phyloP scores from a whole-genome alignment of 208 protist species.

The Naegleria fowleri region DNA sequence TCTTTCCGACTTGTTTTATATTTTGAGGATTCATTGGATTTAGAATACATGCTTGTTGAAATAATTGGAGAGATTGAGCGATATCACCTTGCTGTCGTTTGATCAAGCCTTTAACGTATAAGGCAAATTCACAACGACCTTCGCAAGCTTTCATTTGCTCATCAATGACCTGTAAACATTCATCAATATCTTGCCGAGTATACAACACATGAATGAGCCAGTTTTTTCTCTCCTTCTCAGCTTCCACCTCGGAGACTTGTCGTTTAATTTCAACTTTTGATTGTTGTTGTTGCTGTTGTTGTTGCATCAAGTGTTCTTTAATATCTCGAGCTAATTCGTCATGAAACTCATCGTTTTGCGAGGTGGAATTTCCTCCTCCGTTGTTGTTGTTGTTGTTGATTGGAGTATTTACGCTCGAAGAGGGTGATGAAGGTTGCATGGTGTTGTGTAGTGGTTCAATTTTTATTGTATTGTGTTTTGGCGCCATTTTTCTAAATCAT shows the following conservation, averaged over 20 bases:
- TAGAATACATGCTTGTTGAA: constrained; percentile 75
- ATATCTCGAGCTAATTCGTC: neutral
- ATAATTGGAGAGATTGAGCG: constrained; percentile 82
- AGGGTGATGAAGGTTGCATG: no score
- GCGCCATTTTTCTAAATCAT: no score
- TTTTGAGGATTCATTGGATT: constrained; percentile 74
- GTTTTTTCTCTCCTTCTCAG: constrained; percentile 66
- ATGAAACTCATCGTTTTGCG: no score
- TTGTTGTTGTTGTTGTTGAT: no score
- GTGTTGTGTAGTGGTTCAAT: no score
- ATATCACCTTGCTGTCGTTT: constrained; percentile 76
- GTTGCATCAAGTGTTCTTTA: neutral
- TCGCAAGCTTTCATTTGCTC: constrained; percentile 63
- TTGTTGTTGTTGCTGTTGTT: neutral
- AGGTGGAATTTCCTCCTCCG: no score
- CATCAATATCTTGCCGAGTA: constrained; percentile 71
- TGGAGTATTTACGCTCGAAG: no score
- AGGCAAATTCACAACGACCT: constrained; percentile 73
- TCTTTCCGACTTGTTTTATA: constrained; percentile 82
- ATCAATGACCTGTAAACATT: constrained; percentile 77
- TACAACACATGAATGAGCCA: constrained; percentile 86
- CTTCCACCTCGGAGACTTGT: neutral
- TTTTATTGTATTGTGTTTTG: no score
- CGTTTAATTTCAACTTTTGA: neutral
- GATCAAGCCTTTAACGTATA: constrained; percentile 84